Conservation (phyloP, 768 basidiomycete genomes). For the Amanita brunnescens region DNA sequence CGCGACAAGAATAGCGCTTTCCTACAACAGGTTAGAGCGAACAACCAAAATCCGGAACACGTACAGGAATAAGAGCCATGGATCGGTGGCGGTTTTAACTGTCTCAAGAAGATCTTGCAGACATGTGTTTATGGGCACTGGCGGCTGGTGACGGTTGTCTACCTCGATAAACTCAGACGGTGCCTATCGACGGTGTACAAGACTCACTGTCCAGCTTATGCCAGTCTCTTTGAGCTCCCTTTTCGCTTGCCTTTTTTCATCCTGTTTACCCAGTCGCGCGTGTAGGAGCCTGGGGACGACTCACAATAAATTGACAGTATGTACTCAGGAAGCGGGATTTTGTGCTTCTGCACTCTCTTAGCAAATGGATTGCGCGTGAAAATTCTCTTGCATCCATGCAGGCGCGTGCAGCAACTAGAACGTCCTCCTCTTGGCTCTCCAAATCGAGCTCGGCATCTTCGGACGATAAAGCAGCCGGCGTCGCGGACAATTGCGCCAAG, state of each 20-base stretch:
- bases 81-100: conserved; percentile 55
- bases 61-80: conserved; percentile 80
- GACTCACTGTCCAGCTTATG: conserved; percentile 69
- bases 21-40: conserved; percentile 29
- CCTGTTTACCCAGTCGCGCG: conserved; percentile 4
- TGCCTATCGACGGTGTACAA: neutral
- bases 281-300: conserved; percentile 19
- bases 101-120: conserved; percentile 50
- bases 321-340: conserved; percentile 69
- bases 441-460: conserved; percentile 33
- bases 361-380: conserved; percentile 55
- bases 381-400: conserved; percentile 76
- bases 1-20: conserved; percentile 79
- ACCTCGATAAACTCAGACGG: conserved; percentile 6
- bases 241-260: conserved; percentile 64
- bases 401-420: conserved; percentile 60
- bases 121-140: conserved; percentile 53
- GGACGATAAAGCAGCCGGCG: conserved; percentile 23
- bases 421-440: conserved; percentile 60
- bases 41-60: neutral
- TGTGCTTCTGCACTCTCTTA: conserved; percentile 57
- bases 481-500: conserved; percentile 18
- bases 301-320: conserved; percentile 83
- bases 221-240: conserved; percentile 75
- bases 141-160: conserved; percentile 67